Conservation (phyloP, 352 stramenopile genomes). For the Phytopythium ostracodes region DNA sequence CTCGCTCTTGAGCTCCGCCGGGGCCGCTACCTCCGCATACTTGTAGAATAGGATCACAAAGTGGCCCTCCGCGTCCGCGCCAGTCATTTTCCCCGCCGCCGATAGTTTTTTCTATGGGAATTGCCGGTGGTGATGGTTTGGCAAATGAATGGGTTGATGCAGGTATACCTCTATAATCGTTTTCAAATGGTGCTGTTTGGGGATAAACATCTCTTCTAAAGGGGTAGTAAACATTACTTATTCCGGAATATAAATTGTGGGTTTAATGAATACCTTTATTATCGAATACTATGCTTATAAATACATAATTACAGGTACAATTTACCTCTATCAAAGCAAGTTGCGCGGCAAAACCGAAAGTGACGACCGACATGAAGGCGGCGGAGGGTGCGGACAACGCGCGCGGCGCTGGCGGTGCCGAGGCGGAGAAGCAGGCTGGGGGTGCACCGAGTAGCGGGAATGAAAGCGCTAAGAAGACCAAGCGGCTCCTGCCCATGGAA, state of each 20-base stretch:
- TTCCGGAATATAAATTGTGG: neutral
- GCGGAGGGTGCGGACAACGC: neutral
- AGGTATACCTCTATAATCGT: neutral
- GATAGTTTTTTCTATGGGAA: too few relatives aligned
- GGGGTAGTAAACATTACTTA: neutral
- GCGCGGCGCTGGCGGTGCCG: neutral
- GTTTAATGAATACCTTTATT: neutral
- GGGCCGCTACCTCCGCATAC: constrained; percentile 45
- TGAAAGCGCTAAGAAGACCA: constrained; percentile 28
- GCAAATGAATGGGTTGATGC: constrained; percentile 11
- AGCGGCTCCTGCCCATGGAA: constrained; percentile 68
- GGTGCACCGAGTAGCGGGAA: neutral
- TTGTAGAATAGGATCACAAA: constrained; percentile 80
- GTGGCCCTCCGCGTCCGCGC: constrained; percentile 17
- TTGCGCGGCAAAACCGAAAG: neutral
- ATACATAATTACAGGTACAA: neutral
- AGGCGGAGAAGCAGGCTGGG: neutral
- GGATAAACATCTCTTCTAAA: neutral
- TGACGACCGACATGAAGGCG: neutral
- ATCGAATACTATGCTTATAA: neutral
- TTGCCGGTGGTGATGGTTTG: neutral
- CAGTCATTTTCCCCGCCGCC: constrained; percentile 4
- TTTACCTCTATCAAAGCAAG: neutral
- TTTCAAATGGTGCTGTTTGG: neutral
- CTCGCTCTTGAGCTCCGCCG: constrained; percentile 34